These are phyloP conservation scores for Pseudogymnoascus sp. DNA, from an alignment of 2,329 filamentous ascomycete genomes.

Conservation along the genomic window DNA sequence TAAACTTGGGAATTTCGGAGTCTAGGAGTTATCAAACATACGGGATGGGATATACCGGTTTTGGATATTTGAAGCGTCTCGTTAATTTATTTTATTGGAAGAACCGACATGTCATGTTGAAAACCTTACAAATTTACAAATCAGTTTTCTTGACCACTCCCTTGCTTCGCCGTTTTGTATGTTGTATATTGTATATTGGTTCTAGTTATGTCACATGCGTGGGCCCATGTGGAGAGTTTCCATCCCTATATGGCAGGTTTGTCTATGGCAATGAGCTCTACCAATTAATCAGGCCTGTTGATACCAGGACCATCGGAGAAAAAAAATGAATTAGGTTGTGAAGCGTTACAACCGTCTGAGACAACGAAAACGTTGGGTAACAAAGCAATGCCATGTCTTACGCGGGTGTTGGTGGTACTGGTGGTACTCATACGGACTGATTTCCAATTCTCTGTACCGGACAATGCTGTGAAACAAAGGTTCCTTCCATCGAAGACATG, in stretches of 20 bases:
- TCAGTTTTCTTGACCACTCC: not conserved
- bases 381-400: not conserved
- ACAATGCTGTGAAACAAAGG: constrained; percentile 1
- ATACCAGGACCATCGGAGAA: not conserved
- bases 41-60: not conserved
- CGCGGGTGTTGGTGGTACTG: not conserved
- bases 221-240: not conserved
- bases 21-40: not conserved
- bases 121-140: not conserved
- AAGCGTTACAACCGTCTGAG: not conserved
- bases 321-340: not conserved
- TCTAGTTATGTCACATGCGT: not conserved
- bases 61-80: not conserved
- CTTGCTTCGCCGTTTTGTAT: not conserved
- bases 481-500: not conserved
- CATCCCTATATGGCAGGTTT: not conserved
- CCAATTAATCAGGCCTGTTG: not conserved
- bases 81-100: constrained; percentile 4
- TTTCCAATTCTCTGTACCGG: not conserved
- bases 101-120: not conserved
- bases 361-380: not conserved
- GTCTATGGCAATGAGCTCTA: not conserved
- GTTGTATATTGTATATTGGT: too few relatives aligned
- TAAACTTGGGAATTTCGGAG: not conserved
- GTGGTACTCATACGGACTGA: not conserved